These are phyloP conservation scores for Juglanconis oblonga DNA, from an alignment of 2,329 filamentous ascomycete genomes.

Conservation along the genomic window DNA sequence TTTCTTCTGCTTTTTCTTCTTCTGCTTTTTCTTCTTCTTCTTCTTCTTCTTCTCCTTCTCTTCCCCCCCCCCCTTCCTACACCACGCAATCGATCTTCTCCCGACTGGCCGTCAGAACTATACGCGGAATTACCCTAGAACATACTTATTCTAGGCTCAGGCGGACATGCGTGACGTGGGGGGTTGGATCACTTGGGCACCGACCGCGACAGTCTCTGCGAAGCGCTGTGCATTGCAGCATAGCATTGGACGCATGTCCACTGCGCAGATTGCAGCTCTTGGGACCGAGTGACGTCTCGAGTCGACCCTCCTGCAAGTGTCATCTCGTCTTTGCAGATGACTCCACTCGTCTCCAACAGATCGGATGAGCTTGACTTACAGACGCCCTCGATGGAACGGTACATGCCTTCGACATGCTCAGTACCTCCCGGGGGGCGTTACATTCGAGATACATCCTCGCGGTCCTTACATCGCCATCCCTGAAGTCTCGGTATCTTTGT, in stretches of 20 bases:
- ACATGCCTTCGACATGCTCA: neutral
- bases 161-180: constrained; percentile 1
- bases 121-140: neutral
- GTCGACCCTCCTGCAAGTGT: neutral
- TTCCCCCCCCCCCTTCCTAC: no score
- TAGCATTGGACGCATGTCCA: constrained; percentile 15
- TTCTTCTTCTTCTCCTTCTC: no score
- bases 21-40: no score
- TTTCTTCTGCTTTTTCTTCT: no score
- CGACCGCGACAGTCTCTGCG: neutral
- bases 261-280: constrained; percentile 12
- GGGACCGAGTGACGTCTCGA: constrained; percentile 2
- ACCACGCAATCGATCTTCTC: neutral
- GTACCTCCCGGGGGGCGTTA: neutral
- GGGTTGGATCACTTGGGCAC: neutral
- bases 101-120: constrained; percentile 8
- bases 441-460: neutral
- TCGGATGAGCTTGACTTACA: neutral
- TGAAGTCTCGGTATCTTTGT: neutral
- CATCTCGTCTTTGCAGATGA: constrained; percentile 2
- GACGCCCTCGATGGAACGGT: constrained; percentile 1
- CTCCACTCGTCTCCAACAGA: neutral
- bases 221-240: constrained; percentile 16
- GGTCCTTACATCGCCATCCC: neutral
- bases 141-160: neutral